A percentile compares a stretch with the other conserved stretches of the same genome.
Conservation (phyloP, 1,284 basidiomycete genomes). For the Erythrobasidium hasegawianum region DNA sequence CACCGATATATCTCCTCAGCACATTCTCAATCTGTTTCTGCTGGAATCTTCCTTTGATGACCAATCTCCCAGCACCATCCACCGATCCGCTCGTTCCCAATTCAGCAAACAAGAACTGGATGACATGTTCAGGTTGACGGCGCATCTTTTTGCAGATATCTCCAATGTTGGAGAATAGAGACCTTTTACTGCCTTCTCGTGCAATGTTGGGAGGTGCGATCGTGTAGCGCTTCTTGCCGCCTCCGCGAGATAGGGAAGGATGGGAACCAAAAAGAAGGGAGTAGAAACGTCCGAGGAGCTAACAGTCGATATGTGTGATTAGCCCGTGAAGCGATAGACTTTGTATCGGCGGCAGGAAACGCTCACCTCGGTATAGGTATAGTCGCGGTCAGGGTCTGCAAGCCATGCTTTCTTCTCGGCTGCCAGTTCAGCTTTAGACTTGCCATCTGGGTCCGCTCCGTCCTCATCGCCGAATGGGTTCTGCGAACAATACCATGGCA, state of each 20-base stretch:
- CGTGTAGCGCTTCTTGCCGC: conserved; percentile 88
- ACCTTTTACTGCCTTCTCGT: conserved; percentile 92
- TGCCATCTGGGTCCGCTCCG: conserved; percentile 66
- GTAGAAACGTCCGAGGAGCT: conserved; percentile 94
- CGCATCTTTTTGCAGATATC: conserved; percentile 99
- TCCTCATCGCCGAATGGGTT: conserved; percentile 49
- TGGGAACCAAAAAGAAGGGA: conserved; percentile 86
- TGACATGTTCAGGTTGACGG: conserved; percentile 97
- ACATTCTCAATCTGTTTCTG: conserved; percentile 99
- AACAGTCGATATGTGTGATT: conserved; percentile 32
- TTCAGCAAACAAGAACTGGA: conserved; percentile 95
- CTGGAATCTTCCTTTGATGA: conserved; percentile 97
- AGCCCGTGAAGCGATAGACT: conserved; percentile 1
- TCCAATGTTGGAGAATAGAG: conserved; percentile 91
- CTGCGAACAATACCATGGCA: conserved; percentile 1
- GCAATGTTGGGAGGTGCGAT: conserved; percentile 95
- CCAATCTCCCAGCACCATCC: conserved; percentile 84
- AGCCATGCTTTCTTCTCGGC: conserved; percentile 75
- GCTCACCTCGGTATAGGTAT: conserved; percentile 82
- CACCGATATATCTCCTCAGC: conserved; percentile 90
- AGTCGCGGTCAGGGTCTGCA: conserved; percentile 78
- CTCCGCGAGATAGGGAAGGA: conserved; percentile 65
- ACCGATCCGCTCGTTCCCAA: conserved; percentile 97
- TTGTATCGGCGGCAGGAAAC: too few species aligned
- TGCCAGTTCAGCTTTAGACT: conserved; percentile 55